Evolutionary conservation across 768 basidiomycete species (phyloP).

Genomic region (Mycena filopes): DNA sequence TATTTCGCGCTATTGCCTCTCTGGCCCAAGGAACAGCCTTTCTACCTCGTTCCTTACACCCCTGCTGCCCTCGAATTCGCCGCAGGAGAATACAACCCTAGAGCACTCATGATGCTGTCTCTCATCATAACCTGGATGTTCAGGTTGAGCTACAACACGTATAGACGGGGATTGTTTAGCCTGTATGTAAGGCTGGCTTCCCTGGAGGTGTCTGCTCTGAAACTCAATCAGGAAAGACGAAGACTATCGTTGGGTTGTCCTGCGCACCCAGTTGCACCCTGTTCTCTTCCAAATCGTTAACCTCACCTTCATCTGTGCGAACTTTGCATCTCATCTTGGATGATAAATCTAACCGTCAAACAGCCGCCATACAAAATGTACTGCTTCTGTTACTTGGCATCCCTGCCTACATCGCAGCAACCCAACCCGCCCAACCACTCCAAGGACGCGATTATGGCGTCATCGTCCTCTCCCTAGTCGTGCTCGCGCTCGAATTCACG

Average conservation of each 20-base stretch:
- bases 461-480: conserved; percentile 63
- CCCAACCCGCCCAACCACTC: conserved; percentile 64
- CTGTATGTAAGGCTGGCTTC: conserved; percentile 62
- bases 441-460: conserved; percentile 71
- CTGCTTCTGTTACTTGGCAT: conserved; percentile 79
- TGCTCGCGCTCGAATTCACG: conserved; percentile 78
- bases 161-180: conserved; percentile 82
- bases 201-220: neutral
- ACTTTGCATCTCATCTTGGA: neutral
- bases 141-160: conserved; percentile 80
- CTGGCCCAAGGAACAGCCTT: conserved; percentile 53
- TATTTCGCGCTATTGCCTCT: conserved; percentile 85
- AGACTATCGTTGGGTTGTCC: conserved; percentile 91
- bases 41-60: conserved; percentile 63
- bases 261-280: conserved; percentile 68
- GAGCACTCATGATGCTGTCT: conserved; percentile 79
- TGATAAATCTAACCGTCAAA: conserved; percentile 7
- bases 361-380: conserved; percentile 81
- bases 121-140: conserved; percentile 77
- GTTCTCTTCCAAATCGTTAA: conserved; percentile 72
- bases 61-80: conserved; percentile 58
- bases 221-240: conserved; percentile 70
- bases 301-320: conserved; percentile 74
- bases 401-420: conserved; percentile 66
- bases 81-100: conserved; percentile 68